Base-by-base conservation (phyloP, 2,329 filamentous ascomycete species). In the Clonostachys chloroleuca region DNA sequence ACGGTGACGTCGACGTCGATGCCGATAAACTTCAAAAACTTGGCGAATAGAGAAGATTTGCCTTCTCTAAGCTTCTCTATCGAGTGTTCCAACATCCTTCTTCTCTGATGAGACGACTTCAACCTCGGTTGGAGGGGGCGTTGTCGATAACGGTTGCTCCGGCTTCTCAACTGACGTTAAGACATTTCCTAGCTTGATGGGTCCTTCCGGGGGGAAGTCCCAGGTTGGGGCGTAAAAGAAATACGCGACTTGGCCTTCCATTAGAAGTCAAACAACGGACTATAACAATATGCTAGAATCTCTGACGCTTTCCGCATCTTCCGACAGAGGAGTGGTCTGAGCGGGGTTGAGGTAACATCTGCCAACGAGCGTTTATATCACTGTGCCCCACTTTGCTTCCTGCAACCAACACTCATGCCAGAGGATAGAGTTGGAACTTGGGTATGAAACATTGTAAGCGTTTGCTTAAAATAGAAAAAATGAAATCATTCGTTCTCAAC, bases 151-250 rank as follows among this genome's bases (percentile, higher is more conserved):
- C 4, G 52, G 46, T 2, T 41, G 48, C 12, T 53, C 30, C 1
- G 52, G 52, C 16, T 37, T 53, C 33, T 52, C 47, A 12, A 52
- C 48, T 8, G 50, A 52, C 10, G 47, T 40, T n/a, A 53, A 41
- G 36, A 52, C 46, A 40, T 52, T 53, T 6, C 52, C 52, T 12
- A 53, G 44, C 46, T 52, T 51, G n/a, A 53, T 50, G 12, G 52
- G 47, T 8, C 51, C 52, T 5, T 42, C 42, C 1, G 52, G 50
- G 2, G 49, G 51, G 35, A 35, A 52, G 35, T 53, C 52, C 50
- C 48, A 52, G 4, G 50, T 52, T 18, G 52, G 52, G 7, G 48
- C 50, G 37, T 48, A 52, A 30, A 50, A 53, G 45, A 44, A 53
- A 20, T 43, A 24, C 12, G 14, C 20, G n/a, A 30, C 30, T 12